Conservation (phyloP, 345 rosid genomes). For the Hypericum androsaemum region DNA sequence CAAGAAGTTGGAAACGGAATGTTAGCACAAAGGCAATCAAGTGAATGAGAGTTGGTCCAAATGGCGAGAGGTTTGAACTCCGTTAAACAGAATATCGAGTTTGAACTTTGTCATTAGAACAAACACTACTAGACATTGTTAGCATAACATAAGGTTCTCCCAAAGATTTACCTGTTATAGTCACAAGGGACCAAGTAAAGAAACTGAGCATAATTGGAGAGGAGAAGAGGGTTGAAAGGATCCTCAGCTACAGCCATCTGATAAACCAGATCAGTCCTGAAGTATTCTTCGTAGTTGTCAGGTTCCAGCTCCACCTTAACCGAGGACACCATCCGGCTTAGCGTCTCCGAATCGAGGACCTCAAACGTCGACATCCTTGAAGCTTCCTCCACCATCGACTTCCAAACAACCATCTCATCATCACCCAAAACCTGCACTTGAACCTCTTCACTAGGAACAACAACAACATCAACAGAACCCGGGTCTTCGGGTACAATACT, state of each 20-base stretch:
- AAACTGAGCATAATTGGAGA: conserved; percentile 66
- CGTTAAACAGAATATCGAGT: too few relatives aligned
- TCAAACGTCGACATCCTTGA: conserved; percentile 19
- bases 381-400: conserved; percentile 39
- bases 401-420: conserved; percentile 32
- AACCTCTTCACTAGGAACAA: neutral
- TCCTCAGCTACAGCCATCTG: conserved; percentile 50
- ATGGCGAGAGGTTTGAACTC: too few relatives aligned
- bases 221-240: conserved; percentile 48
- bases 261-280: conserved; percentile 44
- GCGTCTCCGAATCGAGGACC: conserved; percentile 30
- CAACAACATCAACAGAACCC: conserved; percentile 4
- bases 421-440: neutral
- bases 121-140: too few relatives aligned
- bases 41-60: too few relatives aligned
- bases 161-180: conserved; percentile 42
- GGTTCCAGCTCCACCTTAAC: conserved; percentile 31
- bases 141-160: neutral
- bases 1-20: neutral
- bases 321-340: conserved; percentile 27
- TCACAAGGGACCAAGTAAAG: conserved; percentile 43
- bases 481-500: neutral
- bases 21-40: neutral
- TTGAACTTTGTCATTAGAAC: too few relatives aligned
- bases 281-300: conserved; percentile 34